phyloP scores from a whole-genome alignment of 768 basidiomycete species.

The Agrocybe praecox region DNA sequence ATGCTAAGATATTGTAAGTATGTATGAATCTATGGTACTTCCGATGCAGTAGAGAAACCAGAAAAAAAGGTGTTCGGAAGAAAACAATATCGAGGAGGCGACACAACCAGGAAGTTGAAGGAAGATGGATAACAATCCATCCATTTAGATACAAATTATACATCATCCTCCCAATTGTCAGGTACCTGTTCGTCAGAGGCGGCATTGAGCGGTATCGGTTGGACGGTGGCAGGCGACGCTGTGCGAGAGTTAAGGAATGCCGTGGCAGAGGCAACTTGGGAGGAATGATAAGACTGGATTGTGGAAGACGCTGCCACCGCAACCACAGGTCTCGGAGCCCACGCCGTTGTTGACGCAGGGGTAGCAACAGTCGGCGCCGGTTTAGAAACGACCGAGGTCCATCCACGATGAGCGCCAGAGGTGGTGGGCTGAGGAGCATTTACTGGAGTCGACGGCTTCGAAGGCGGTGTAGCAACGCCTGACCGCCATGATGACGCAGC shows the following conservation, averaged over 20 bases:
- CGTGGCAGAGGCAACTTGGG: background rate
- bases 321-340: conserved; percentile 4
- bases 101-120: too few relatives aligned
- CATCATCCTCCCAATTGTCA: conserved; percentile 6
- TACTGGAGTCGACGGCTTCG: conserved; percentile 5
- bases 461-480: background rate
- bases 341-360: conserved; percentile 5
- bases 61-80: too few relatives aligned
- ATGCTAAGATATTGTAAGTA: too few relatives aligned
- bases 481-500: conserved; percentile 22
- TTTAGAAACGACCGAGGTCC: conserved; percentile 21
- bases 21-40: too few relatives aligned
- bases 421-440: conserved; percentile 2
- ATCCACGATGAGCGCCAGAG: conserved; percentile 16
- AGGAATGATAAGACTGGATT: background rate
- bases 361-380: conserved; percentile 11
- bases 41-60: too few relatives aligned
- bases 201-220: conserved; percentile 4
- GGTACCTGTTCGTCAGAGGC: conserved; percentile 18
- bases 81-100: too few relatives aligned
- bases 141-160: background rate
- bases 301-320: conserved; percentile 1
- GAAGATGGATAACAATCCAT: too few relatives aligned
- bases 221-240: conserved; percentile 9
- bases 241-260: background rate